Evolutionary conservation across 495 filamentous ascomycete genomes (phyloP).

Genomic region (Thermothielavioides terrestris): DNA sequence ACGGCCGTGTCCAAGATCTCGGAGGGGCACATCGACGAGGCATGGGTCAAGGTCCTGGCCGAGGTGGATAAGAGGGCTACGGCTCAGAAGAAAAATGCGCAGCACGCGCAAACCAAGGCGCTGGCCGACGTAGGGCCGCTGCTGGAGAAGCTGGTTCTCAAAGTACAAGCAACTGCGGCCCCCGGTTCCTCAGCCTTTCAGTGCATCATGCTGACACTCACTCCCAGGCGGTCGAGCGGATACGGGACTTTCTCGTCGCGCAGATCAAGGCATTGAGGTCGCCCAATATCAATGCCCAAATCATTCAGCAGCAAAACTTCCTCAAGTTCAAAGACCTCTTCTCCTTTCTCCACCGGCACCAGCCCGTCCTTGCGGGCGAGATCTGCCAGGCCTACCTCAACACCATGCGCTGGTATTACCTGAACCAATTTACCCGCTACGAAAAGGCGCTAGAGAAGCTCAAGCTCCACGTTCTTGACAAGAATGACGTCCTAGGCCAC

Average conservation of each 20-base stretch:
- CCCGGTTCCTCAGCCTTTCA: background rate
- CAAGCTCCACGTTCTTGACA: slow-evolving; percentile 72
- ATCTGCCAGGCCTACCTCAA: slow-evolving; percentile 93
- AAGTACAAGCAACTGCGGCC: no score
- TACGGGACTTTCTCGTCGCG: slow-evolving; percentile 85
- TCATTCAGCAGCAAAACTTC: slow-evolving; percentile 86
- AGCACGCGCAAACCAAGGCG: slow-evolving; percentile 58
- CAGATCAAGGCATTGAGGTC: slow-evolving; percentile 89
- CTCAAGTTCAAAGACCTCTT: slow-evolving; percentile 81
- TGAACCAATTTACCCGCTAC: slow-evolving; percentile 85
- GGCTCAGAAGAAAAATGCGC: slow-evolving; percentile 56
- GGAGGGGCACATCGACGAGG: slow-evolving; percentile 83
- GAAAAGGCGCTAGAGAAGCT: slow-evolving; percentile 73
- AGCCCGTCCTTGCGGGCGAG: slow-evolving; percentile 70
- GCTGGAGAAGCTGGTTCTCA: slow-evolving; percentile 70
- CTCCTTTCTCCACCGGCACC: slow-evolving; percentile 70
- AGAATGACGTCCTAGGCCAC: slow-evolving; percentile 73
- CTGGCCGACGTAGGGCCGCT: slow-evolving; percentile 77
- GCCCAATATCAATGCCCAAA: slow-evolving; percentile 91
- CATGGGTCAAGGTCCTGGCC: slow-evolving; percentile 75
- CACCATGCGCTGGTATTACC: slow-evolving; percentile 98
- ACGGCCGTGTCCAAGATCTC: slow-evolving; percentile 69
- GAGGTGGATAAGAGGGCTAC: slow-evolving; percentile 74
- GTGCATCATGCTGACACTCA: slow-evolving; percentile 6
- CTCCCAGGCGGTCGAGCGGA: slow-evolving; percentile 73